Evolutionary conservation across 129 eudicot species (phyloP).

Genomic region (Flaveria bidentis): DNA sequence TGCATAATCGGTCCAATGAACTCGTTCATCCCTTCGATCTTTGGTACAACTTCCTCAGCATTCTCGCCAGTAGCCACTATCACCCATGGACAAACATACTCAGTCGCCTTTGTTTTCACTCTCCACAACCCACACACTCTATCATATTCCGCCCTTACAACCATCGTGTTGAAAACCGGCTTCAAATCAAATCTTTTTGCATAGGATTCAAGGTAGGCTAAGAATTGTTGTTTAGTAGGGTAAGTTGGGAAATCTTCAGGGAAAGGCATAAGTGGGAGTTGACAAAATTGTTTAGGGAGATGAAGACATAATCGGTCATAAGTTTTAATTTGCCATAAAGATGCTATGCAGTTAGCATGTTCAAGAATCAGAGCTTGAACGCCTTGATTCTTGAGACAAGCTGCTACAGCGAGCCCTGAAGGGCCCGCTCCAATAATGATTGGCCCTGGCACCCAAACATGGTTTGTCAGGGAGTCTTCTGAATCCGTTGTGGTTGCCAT

Average conservation of each 20-base stretch:
- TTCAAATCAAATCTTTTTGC: constrained; percentile 37
- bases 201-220: constrained; percentile 58
- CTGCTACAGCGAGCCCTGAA: constrained; percentile 70
- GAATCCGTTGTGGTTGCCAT: background rate
- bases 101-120: constrained; percentile 44
- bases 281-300: constrained; percentile 66
- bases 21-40: constrained; percentile 53
- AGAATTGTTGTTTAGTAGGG: constrained; percentile 67
- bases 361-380: constrained; percentile 53
- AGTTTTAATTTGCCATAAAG: constrained; percentile 62
- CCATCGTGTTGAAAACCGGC: constrained; percentile 46
- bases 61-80: constrained; percentile 74
- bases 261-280: constrained; percentile 64
- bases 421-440: constrained; percentile 75
- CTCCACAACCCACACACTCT: constrained; percentile 48
- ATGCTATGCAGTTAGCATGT: constrained; percentile 57
- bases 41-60: constrained; percentile 64
- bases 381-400: constrained; percentile 56
- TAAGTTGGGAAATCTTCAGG: constrained; percentile 59
- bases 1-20: constrained; percentile 54
- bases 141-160: constrained; percentile 57
- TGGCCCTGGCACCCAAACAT: constrained; percentile 49
- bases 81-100: constrained; percentile 59
- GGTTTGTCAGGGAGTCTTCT: background rate
- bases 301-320: constrained; percentile 67